Evolutionary conservation across 257 asterid species (phyloP).

Genomic region (Paulownia fortunei): DNA sequence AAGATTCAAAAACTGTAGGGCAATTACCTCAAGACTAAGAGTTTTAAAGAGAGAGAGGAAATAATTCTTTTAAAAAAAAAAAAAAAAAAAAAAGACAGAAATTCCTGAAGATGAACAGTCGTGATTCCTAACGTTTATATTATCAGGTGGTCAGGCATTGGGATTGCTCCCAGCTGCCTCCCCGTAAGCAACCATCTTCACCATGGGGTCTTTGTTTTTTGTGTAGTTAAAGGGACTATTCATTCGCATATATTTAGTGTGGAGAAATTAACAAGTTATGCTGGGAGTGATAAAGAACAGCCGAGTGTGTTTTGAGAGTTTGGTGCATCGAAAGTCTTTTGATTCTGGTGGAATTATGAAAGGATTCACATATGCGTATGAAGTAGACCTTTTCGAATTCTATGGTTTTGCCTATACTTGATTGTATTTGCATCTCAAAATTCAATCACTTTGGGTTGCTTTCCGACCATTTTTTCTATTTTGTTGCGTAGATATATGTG

Average conservation of each 20-base stretch:
- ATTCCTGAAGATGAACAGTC: background rate
- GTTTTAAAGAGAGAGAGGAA: background rate
- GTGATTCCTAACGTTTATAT: background rate
- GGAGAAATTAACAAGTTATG: too few relatives aligned
- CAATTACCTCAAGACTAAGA: constrained; percentile 6
- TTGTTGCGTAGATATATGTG: background rate
- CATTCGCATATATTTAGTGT: background rate
- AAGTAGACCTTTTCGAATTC: too few relatives aligned
- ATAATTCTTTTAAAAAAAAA: background rate
- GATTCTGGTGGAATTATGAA: too few relatives aligned
- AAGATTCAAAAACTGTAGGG: constrained; percentile 1
- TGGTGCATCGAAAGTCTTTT: too few relatives aligned
- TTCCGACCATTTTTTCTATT: too few relatives aligned
- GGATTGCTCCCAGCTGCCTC: constrained; percentile 41
- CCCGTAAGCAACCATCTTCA: background rate
- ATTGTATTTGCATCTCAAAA: too few relatives aligned
- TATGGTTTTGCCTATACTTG: too few relatives aligned
- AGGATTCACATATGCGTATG: too few relatives aligned
- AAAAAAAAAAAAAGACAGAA: background rate
- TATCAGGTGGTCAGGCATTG: constrained; percentile 31
- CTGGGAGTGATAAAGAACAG: too few relatives aligned
- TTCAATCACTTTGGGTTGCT: too few relatives aligned
- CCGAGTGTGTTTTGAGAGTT: too few relatives aligned
- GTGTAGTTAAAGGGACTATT: constrained; percentile 5
- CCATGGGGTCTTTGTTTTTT: background rate